phyloP scores from a whole-genome alignment of 202 grass and related monocot species.

The Setaria viridis region DNA sequence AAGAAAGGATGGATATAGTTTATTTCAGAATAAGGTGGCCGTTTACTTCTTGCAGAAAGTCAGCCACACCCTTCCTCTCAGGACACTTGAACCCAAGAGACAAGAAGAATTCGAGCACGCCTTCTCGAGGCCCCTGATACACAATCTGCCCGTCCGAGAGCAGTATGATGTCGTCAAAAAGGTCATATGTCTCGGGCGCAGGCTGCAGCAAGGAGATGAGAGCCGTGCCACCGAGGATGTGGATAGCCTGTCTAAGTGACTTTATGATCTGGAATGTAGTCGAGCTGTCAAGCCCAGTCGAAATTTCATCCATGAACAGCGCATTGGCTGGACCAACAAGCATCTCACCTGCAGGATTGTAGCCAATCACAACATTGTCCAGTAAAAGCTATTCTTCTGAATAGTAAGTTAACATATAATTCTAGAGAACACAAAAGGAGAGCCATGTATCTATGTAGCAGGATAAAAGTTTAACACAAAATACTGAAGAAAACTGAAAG shows the following conservation, averaged over 20 bases:
- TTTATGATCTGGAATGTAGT: conserved; percentile 95
- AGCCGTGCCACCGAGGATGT: conserved; percentile 72
- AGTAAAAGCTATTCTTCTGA: neutral
- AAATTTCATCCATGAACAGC: conserved; percentile 99
- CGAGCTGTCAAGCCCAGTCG: conserved; percentile 89
- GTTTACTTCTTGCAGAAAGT: conserved; percentile 80
- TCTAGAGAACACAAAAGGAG: neutral
- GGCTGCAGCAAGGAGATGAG: conserved; percentile 88
- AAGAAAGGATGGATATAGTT: neutral
- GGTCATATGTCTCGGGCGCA: conserved; percentile 82
- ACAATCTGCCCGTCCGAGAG: conserved; percentile 84
- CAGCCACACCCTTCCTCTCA: conserved; percentile 74
- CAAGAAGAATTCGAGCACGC: conserved; percentile 84
- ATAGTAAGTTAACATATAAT: neutral
- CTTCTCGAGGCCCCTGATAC: conserved; percentile 79
- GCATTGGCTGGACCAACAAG: conserved; percentile 77
- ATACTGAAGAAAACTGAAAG: neutral
- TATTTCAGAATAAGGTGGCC: neutral
- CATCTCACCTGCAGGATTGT: conserved; percentile 75
- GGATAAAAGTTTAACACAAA: neutral
- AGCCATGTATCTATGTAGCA: neutral
- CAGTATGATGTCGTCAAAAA: conserved; percentile 91
- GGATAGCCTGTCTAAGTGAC: conserved; percentile 65
- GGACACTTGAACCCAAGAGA: conserved; percentile 85
- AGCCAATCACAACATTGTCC: conserved; percentile 5